A percentile compares a stretch with the other conserved stretches of the same genome.
Conservation (phyloP, 2,329 filamentous ascomycete genomes). For the Arthroderma sp. region DNA sequence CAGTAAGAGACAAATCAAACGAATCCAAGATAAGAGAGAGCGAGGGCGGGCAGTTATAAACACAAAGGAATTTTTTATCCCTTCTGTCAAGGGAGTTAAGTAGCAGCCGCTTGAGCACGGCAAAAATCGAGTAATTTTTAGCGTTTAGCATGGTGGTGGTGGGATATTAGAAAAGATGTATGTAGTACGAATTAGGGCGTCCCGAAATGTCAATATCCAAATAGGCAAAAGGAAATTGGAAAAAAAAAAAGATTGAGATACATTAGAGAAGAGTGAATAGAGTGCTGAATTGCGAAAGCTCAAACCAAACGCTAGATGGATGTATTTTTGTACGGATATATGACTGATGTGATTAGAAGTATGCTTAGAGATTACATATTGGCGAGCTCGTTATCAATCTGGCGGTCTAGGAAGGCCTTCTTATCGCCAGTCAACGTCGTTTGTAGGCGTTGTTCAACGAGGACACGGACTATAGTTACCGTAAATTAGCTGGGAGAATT, state of each 20-base stretch:
- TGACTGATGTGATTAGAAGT: background rate
- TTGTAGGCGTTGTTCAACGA: conserved; percentile 88
- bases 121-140: too few relatives aligned
- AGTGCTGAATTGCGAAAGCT: background rate
- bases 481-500: background rate
- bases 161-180: too few relatives aligned
- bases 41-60: too few relatives aligned
- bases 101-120: too few relatives aligned
- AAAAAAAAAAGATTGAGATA: background rate
- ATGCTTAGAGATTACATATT: conserved; percentile 54
- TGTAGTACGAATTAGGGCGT: too few relatives aligned
- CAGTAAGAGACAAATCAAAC: too few relatives aligned
- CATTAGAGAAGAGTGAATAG: background rate
- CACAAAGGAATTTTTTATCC: too few relatives aligned
- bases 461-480: conserved; percentile 47
- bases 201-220: background rate
- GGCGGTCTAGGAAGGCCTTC: conserved; percentile 75
- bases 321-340: background rate
- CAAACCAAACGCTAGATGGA: background rate
- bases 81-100: too few relatives aligned
- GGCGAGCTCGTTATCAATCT: conserved; percentile 86
- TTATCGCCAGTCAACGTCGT: conserved; percentile 77
- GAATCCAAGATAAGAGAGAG: too few relatives aligned
- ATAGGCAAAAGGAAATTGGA: background rate
- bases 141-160: too few relatives aligned